Base-by-base conservation (phyloP, 23 red algal species). In the Gracilaria caudata region DNA sequence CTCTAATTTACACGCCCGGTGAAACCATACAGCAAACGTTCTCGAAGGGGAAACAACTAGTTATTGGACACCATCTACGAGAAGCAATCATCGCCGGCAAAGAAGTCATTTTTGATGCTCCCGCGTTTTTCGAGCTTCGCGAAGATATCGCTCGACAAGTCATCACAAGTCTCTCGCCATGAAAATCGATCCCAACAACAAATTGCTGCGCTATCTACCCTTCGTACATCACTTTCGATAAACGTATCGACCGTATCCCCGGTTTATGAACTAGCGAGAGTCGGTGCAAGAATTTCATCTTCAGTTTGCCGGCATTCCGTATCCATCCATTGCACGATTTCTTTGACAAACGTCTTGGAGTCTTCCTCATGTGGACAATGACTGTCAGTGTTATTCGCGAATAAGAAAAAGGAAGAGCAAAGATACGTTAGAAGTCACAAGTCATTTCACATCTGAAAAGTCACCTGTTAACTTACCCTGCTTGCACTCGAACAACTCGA, bases 361-460 rank as follows among this genome's bases (percentile, higher is more conserved):
- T 44, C 85, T 64, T 89, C 85, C 17, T 89, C 85, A 64, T 89
- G 85, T 3, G 85, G 85, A 25, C 85, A 89, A 56, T 89, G 85
- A 23, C 85, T 89, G 64, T 54, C 39, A 56, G 26, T 28, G 53
- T 51, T 21, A 36, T n/a, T 56, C 35, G 26, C 32, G 75, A 79
- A 55, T n/a, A 32, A 58, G 56, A 60, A n/a, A 80, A 16, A 30
- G 51, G 21, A 6, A 60, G 4, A 23, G 35, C 36, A 44, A 80
- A 9, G 19, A 24, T 80, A 26, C 7, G 51, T 79, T 79, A 54
- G 74, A 77, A 79, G 17, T 56, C 30, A 10, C 5, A 13, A 4
- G 30, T 4, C 13, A 33, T 4, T 56, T 25, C 16, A 24, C 4
- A 7, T 30, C 13, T 34, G 3, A 49, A 3, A 45, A 20, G 1